A percentile compares a stretch with the other conserved stretches of the same genome.
Conservation (phyloP, 371 early-diverging fungal species). For the Lichtheimia hyalospora region DNA sequence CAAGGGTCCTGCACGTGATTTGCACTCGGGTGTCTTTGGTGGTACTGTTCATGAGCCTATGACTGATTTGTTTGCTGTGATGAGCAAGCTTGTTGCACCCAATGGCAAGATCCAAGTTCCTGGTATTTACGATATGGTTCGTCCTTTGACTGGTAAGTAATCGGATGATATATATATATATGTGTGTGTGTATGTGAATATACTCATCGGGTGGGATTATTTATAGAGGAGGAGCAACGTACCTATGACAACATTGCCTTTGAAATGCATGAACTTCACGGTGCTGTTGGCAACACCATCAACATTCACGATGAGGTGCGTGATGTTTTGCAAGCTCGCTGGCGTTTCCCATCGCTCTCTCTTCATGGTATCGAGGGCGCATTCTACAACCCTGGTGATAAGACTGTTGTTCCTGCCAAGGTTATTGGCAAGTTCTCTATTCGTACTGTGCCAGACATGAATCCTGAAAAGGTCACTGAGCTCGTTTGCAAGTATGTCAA, state of each 20-base stretch:
- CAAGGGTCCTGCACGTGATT: constrained; percentile 84
- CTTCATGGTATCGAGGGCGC: constrained; percentile 98
- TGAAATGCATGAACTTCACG: constrained; percentile 73
- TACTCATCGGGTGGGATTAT: too few species aligned
- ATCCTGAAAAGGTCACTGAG: constrained; percentile 75
- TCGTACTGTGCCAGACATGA: constrained; percentile 92
- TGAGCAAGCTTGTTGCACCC: constrained; percentile 83
- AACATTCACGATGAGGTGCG: constrained; percentile 77
- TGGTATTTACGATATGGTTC: constrained; percentile 92
- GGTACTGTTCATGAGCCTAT: constrained; percentile 97
- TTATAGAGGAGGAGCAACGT: constrained; percentile 65
- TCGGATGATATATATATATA: background rate
- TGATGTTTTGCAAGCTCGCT: constrained; percentile 84
- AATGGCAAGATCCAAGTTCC: constrained; percentile 91
- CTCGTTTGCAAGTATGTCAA: constrained; percentile 74
- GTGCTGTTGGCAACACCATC: constrained; percentile 77
- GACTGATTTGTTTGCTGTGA: constrained; percentile 85
- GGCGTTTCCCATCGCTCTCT: constrained; percentile 95
- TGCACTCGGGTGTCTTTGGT: constrained; percentile 97
- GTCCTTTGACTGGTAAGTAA: constrained; percentile 68
- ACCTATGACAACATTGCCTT: constrained; percentile 87
- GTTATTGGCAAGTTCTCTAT: constrained; percentile 97
- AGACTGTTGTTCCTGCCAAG: constrained; percentile 96
- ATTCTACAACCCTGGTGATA: constrained; percentile 90
- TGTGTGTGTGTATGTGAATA: too few species aligned